Conservation (phyloP, 306 rosid genomes). For the Ormosia emarginata region DNA sequence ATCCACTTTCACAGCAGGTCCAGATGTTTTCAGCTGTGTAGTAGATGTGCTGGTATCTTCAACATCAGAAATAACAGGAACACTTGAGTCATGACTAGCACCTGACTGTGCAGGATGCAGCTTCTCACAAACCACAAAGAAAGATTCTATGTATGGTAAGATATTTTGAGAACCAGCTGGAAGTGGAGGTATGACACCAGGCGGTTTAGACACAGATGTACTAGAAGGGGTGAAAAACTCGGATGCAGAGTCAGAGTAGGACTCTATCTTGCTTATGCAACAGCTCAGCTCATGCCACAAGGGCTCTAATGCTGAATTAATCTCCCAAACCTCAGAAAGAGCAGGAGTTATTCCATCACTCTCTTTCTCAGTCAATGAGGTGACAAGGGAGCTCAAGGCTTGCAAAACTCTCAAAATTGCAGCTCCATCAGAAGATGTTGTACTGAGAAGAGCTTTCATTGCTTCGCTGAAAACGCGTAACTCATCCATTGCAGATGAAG, state of each 20-base stretch:
- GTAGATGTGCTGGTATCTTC: conserved; percentile 68
- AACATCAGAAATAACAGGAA: conserved; percentile 63
- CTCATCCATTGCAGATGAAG: conserved; percentile 82
- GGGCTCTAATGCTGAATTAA: conserved; percentile 85
- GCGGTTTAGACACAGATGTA: conserved; percentile 60
- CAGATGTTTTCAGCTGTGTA: conserved; percentile 56
- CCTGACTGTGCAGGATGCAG: conserved; percentile 78
- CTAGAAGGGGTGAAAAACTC: conserved; percentile 49
- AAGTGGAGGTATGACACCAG: conserved; percentile 70
- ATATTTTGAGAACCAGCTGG: conserved; percentile 94
- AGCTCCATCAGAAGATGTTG: conserved; percentile 86
- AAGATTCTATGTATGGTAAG: conserved; percentile 89
- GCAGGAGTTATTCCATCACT: conserved; percentile 43
- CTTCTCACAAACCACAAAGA: conserved; percentile 94
- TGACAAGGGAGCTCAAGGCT: conserved; percentile 86
- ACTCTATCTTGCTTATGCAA: conserved; percentile 90
- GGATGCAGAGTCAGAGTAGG: conserved; percentile 69
- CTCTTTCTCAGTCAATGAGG: conserved; percentile 57
- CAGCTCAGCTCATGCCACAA: conserved; percentile 89
- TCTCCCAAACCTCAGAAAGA: conserved; percentile 69
- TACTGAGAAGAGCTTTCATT: conserved; percentile 74
- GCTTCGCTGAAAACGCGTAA: conserved; percentile 67
- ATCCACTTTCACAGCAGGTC: conserved; percentile 55
- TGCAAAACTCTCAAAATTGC: conserved; percentile 94
- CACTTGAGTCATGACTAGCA: conserved; percentile 54